A percentile compares a stretch with the other conserved stretches of the same genome.
These are phyloP conservation scores for Colletotrichum lentis DNA, from an alignment of 2,329 filamentous ascomycete genomes.

Conservation along the genomic window DNA sequence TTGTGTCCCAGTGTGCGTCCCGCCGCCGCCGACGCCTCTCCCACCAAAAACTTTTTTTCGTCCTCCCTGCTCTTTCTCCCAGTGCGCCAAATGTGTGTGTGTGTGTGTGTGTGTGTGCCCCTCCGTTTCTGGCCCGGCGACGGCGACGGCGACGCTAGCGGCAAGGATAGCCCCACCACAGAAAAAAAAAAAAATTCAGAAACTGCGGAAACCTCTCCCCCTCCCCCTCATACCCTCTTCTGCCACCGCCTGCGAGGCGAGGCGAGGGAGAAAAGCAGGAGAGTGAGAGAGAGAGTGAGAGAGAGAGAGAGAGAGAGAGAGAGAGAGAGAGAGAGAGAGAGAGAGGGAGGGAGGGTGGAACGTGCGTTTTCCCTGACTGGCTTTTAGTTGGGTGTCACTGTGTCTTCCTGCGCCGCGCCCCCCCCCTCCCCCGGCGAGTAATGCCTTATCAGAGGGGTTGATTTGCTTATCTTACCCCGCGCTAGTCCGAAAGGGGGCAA, in stretches of 20 bases:
- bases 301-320: neutral
- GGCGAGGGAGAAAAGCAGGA: no score
- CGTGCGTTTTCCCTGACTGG: constrained; percentile 15
- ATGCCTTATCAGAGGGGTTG: constrained; percentile 43
- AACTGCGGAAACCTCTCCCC: constrained; percentile 41
- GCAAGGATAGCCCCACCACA: constrained; percentile 36
- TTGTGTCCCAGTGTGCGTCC: neutral
- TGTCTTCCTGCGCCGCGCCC: neutral
- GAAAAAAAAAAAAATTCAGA: constrained; percentile 35
- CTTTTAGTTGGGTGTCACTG: constrained; percentile 7
- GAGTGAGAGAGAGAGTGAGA: no score
- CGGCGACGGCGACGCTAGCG: constrained; percentile 38
- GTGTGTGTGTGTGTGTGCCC: constrained; percentile 7
- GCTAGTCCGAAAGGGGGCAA: constrained; percentile 38
- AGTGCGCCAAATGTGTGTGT: neutral
- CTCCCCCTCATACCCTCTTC: constrained; percentile 19
- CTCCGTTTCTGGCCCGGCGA: constrained; percentile 34
- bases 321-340: neutral
- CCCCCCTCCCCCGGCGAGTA: constrained; percentile 36
- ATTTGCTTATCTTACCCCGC: constrained; percentile 39
- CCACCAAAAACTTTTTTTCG: constrained; percentile 41
- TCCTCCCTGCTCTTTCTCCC: constrained; percentile 15
- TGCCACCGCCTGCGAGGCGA: neutral
- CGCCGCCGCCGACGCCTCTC: constrained; percentile 23
- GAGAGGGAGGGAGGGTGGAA: neutral